These are phyloP conservation scores for Suhomyces bribrorum DNA, from an alignment of 1,139 yeast genomes.

Conservation along the genomic window DNA sequence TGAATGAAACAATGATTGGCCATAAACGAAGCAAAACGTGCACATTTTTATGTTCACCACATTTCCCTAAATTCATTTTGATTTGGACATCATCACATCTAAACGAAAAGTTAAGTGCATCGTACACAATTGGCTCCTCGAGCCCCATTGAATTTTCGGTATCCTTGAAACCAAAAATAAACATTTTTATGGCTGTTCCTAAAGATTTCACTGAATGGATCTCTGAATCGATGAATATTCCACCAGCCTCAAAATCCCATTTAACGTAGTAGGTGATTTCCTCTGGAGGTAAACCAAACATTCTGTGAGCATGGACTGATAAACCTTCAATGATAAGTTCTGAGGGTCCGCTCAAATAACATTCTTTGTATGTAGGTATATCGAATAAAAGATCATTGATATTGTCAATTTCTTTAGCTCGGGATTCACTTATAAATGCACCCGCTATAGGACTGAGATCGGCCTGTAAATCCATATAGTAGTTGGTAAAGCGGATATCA, in stretches of 20 bases:
- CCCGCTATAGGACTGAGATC: conserved; percentile 53
- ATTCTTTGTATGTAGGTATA: conserved; percentile 26
- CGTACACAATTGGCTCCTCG: conserved; percentile 59
- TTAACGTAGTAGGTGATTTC: conserved; percentile 87
- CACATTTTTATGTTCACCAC: conserved; percentile 16
- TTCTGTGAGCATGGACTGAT: conserved; percentile 78
- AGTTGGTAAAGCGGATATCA: conserved; percentile 84
- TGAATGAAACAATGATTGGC: conserved; percentile 48
- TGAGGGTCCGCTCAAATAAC: conserved; percentile 26
- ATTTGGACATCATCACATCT: conserved; percentile 40
- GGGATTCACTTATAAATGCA: conserved; percentile 24
- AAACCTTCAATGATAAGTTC: conserved; percentile 64
- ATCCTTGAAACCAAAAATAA: conserved; percentile 68
- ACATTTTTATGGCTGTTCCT: conserved; percentile 41
- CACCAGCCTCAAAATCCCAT: conserved; percentile 81
- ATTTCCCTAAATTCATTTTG: conserved; percentile 19
- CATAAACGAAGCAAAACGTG: conserved; percentile 29
- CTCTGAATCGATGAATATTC: conserved; percentile 53
- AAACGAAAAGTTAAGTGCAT: conserved; percentile 63
- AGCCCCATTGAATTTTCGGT: conserved; percentile 70
- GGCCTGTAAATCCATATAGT: conserved; percentile 82
- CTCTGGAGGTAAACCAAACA: conserved; percentile 88
- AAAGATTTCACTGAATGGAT: conserved; percentile 51
- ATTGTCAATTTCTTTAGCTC: conserved; percentile 12
- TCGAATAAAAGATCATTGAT: conserved; percentile 25